phyloP scores from a whole-genome alignment of 768 basidiomycete species.

The Pisolithus tinctorius region DNA sequence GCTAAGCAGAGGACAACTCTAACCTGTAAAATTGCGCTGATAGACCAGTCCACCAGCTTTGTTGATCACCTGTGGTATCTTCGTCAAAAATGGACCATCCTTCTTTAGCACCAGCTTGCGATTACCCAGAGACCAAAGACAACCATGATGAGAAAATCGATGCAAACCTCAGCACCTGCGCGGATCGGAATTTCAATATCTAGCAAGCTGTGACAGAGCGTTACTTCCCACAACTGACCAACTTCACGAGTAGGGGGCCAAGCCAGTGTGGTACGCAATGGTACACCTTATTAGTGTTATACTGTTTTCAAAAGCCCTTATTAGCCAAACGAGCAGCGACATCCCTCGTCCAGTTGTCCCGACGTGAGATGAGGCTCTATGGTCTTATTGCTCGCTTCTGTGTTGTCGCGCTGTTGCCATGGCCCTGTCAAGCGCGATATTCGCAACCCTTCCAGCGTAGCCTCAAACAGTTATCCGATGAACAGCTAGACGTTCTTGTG shows the following conservation, averaged over 20 bases:
- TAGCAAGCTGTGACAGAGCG: too few species aligned
- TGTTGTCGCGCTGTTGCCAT: constrained; percentile 12
- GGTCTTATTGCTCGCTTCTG: constrained; percentile 5
- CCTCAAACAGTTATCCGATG: constrained; percentile 38
- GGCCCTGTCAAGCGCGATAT: constrained; percentile 20
- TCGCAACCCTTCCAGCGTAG: constrained; percentile 31
- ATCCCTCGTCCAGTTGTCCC: background rate
- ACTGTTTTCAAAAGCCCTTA: too few species aligned
- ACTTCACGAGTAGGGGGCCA: too few species aligned
- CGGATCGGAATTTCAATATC: too few species aligned
- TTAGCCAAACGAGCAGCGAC: background rate
- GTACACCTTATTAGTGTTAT: too few species aligned
- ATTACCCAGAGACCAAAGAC: constrained; percentile 79
- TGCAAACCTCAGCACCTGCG: too few species aligned
- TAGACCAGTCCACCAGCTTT: constrained; percentile 97
- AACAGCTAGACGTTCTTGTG: constrained; percentile 45
- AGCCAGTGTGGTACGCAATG: too few species aligned
- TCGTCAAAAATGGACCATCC: background rate
- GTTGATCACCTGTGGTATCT: constrained; percentile 71
- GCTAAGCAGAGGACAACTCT: constrained; percentile 11
- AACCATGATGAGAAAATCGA: constrained; percentile 43
- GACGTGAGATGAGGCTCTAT: constrained; percentile 11
- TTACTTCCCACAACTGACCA: too few species aligned
- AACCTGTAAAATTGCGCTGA: constrained; percentile 87
- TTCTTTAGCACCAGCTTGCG: constrained; percentile 1